Evolutionary conservation across 768 basidiomycete genomes (phyloP), one percentile per base, ranked within the genome.

Genomic region (Mycena pura): DNA sequence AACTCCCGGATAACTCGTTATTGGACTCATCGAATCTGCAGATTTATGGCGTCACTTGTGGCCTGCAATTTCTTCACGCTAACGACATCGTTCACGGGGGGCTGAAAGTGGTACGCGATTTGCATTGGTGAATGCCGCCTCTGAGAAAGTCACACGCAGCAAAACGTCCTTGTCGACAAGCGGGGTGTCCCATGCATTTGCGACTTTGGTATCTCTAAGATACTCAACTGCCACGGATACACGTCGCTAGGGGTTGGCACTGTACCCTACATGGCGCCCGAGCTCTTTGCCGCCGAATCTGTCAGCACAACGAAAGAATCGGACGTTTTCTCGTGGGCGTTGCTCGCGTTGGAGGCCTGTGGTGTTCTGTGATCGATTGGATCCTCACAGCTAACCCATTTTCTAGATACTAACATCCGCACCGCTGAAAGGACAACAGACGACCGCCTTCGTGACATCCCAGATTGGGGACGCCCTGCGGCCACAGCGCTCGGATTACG

Each of bases 81-180:
- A 45, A 67, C n/a, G 53, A 49, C 36, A 60, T 72, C n/a, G 49
- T 72, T 14, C 71, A 72, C 50, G 68, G 69, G 1, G 69, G 69
- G 40, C 25, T 72, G 17, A 69, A 70, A 53, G 66, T 54, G 3
- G 71, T 70, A 40, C 27, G 69, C 25, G 29, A 17, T 2, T 27
- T 28, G 25, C 14, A 17, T 27, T 19, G n/a, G n/a, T n/a, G n/a
- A n/a, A n/a, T 45, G 6, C 5, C 44, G 2, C 5, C 25, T 15
- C 15, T 45, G 15, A 17, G 13, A 28, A 27, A 17, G 6, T 28
- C 17, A 28, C 24, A 28, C 13, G 15, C 27, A 45, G 44, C n/a
- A 24, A 13, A 45, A 45, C n/a, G 44, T 45, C 44, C 44, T 45
- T 45, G 44, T 45, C 14, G 43, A 45, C 43, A 45, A 45, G 19